phyloP scores from a whole-genome alignment of 352 stramenopile genomes.

The Phytophthora chlamydospora region DNA sequence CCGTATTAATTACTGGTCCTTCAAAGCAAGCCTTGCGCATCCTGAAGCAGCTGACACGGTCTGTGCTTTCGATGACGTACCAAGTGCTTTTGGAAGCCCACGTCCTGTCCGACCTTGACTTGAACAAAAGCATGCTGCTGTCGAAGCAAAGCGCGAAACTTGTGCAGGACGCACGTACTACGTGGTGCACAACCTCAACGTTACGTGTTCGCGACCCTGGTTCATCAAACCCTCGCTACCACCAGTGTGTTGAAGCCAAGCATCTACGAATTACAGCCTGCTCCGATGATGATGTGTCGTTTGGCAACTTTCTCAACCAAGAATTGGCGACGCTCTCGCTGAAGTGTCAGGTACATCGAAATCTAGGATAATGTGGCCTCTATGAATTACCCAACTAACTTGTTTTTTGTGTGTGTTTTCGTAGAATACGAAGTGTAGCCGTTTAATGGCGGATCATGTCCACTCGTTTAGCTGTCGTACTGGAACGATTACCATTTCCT shows the following conservation, averaged over 20 bases:
- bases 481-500: constrained; percentile 81
- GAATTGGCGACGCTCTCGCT: constrained; percentile 71
- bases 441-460: constrained; percentile 83
- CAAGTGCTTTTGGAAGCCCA: constrained; percentile 96
- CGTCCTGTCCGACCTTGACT: constrained; percentile 90
- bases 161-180: constrained; percentile 42
- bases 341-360: constrained; percentile 73
- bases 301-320: constrained; percentile 79
- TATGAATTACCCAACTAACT: constrained; percentile 1
- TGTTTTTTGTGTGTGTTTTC: constrained; percentile 8
- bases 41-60: constrained; percentile 92
- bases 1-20: constrained; percentile 92
- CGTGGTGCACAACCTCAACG: constrained; percentile 80
- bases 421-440: constrained; percentile 82
- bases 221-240: constrained; percentile 55
- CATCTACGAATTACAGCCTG: constrained; percentile 70
- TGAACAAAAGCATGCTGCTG: constrained; percentile 49
- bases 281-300: constrained; percentile 76
- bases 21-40: constrained; percentile 89
- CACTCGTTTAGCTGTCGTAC: constrained; percentile 79
- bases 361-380: not conserved
- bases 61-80: constrained; percentile 95
- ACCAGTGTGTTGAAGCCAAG: constrained; percentile 75
- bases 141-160: constrained; percentile 24
- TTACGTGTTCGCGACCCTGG: constrained; percentile 63